A percentile compares a stretch with the other conserved stretches of the same genome.
These are phyloP conservation scores for Syncephalastrum racemosum DNA, from an alignment of 371 early-diverging fungal genomes.

Conservation along the genomic window DNA sequence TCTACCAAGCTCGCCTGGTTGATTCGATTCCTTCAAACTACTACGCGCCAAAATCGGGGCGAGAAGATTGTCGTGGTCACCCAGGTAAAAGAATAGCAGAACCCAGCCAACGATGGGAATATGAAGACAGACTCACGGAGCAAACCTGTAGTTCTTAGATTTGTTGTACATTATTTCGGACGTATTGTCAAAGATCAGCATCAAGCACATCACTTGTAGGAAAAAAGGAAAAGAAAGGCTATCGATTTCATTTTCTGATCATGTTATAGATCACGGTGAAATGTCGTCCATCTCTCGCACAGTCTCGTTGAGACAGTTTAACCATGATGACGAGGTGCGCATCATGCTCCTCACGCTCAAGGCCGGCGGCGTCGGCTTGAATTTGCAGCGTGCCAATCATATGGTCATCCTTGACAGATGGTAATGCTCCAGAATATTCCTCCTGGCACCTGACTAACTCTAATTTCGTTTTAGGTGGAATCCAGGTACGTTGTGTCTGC, in stretches of 20 bases:
- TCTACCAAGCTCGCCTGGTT: constrained; percentile 43
- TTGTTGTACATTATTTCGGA: constrained; percentile 25
- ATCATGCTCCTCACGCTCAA: constrained; percentile 44
- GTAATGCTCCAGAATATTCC: constrained; percentile 14
- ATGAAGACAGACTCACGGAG: too few species aligned
- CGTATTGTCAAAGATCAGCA: constrained; percentile 15
- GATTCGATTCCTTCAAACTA: constrained; percentile 19
- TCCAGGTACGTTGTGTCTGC: constrained; percentile 27
- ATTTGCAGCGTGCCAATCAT: constrained; percentile 45
- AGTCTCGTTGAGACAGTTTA: constrained; percentile 29
- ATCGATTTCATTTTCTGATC: background rate
- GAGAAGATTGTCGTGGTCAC: constrained; percentile 46
- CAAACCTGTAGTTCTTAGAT: constrained; percentile 30
- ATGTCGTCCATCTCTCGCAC: constrained; percentile 21
- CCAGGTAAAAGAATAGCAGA: constrained; percentile 22
- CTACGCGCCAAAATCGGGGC: constrained; percentile 8
- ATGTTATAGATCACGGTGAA: constrained; percentile 32
- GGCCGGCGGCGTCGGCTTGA: constrained; percentile 46
- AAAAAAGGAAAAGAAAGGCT: background rate
- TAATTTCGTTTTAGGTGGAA: constrained; percentile 31
- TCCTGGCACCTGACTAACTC: constrained; percentile 1
- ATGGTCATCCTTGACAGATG: constrained; percentile 49
- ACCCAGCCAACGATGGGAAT: too few species aligned
- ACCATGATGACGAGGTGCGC: constrained; percentile 25
- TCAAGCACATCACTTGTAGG: constrained; percentile 33